Evolutionary conservation across 768 basidiomycete genomes (phyloP).

Genomic region (Sporobolomyces pararoseus): DNA sequence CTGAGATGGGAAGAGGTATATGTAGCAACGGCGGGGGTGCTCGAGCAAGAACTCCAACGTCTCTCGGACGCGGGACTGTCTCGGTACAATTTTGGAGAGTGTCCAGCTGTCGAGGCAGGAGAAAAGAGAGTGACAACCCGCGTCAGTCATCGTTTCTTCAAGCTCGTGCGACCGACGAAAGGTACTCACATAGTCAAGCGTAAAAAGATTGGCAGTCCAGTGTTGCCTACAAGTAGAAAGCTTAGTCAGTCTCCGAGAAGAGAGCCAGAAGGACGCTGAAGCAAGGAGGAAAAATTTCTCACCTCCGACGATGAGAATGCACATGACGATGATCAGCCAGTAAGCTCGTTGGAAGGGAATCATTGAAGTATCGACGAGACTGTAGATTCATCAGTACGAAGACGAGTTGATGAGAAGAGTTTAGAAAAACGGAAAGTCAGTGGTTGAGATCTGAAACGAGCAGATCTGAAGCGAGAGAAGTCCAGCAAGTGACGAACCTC

Average conservation of each 20-base stretch:
- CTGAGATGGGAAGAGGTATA: conserved; percentile 44
- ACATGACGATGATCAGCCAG: conserved; percentile 59
- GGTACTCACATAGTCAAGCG: conserved; percentile 71
- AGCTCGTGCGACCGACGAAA: background rate
- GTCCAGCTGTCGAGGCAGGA: too few species aligned
- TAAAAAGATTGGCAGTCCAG: conserved; percentile 62
- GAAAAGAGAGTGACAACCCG: background rate
- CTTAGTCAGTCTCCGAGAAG: too few species aligned
- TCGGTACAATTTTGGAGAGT: conserved; percentile 61
- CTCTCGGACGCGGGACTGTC: conserved; percentile 63
- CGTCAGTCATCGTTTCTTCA: too few species aligned
- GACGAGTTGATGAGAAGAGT: too few species aligned
- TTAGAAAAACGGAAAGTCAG: too few species aligned
- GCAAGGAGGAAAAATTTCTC: conserved; percentile 50
- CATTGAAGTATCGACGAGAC: conserved; percentile 71
- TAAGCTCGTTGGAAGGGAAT: conserved; percentile 67
- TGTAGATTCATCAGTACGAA: too few species aligned
- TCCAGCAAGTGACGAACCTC: conserved; percentile 34
- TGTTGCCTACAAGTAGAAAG: conserved; percentile 58
- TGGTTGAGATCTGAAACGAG: too few species aligned
- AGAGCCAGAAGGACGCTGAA: too few species aligned
- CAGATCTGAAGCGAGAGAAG: too few species aligned
- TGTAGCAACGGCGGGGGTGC: conserved; percentile 67
- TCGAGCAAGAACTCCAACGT: conserved; percentile 87
- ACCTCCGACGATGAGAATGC: conserved; percentile 70